Percentiles rank a stretch among this genome's conserved stretches.
Evolutionary conservation across 163 green algal genomes (phyloP).

Genomic region (Prototheca stagnorum): DNA sequence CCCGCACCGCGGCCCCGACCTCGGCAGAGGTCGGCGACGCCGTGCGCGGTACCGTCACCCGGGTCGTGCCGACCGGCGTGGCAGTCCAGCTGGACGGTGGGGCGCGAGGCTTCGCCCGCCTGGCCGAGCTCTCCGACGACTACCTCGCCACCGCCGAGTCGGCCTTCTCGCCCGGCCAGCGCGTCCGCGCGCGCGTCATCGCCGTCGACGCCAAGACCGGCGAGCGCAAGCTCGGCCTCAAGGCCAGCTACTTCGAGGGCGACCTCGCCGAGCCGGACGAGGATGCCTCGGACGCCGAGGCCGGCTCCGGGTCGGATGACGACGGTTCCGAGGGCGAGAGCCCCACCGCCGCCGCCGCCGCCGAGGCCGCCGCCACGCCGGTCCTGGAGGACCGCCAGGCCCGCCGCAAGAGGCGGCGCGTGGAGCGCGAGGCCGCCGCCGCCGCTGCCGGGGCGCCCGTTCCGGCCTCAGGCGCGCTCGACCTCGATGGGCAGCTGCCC

Average conservation of each 20-base stretch:
- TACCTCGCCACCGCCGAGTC: conserved; percentile 30
- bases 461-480: too few relatives aligned
- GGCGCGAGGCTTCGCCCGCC: conserved; percentile 48
- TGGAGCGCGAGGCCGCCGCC: too few relatives aligned
- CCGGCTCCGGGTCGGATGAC: not conserved
- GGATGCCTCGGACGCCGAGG: conserved; percentile 9
- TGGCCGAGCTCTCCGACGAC: conserved; percentile 50
- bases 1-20: conserved; percentile 10
- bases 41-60: conserved; percentile 45
- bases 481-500: too few relatives aligned
- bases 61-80: conserved; percentile 63
- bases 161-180: conserved; percentile 30
- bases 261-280: conserved; percentile 10
- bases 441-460: too few relatives aligned
- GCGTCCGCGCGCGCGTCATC: conserved; percentile 41
- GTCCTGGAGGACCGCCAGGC: too few relatives aligned
- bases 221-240: conserved; percentile 52
- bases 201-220: conserved; percentile 34
- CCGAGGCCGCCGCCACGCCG: not conserved
- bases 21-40: conserved; percentile 47
- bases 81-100: conserved; percentile 54
- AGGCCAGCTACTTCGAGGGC: conserved; percentile 46
- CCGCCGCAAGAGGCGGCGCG: too few relatives aligned
- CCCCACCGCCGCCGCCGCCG: not conserved
- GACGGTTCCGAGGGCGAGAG: not conserved